phyloP scores from a whole-genome alignment of 768 basidiomycete species.

The Cyathus striatus region DNA sequence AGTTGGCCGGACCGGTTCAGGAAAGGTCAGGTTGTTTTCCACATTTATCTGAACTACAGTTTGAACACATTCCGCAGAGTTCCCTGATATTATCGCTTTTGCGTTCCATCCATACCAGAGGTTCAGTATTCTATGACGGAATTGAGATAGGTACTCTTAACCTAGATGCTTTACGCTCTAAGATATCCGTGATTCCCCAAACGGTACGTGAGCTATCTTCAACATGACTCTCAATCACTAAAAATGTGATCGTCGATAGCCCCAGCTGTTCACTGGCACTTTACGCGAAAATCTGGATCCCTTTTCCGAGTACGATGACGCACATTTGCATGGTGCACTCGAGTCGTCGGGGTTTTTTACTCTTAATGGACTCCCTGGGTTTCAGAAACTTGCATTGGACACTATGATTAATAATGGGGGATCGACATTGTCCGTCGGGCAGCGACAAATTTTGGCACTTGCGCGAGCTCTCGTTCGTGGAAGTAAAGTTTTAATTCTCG shows the following conservation, averaged over 20 bases:
- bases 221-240: neutral
- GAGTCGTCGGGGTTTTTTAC: conserved; percentile 6
- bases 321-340: conserved; percentile 6
- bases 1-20: conserved; percentile 23
- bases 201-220: neutral
- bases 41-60: neutral
- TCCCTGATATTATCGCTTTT: conserved; percentile 6
- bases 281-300: conserved; percentile 8
- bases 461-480: conserved; percentile 50
- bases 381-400: conserved; percentile 40
- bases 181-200: conserved; percentile 1
- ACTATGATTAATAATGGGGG: neutral
- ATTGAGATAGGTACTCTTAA: neutral
- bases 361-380: conserved; percentile 3
- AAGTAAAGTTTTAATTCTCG: conserved; percentile 49
- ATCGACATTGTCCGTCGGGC: conserved; percentile 64
- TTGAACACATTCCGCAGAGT: conserved; percentile 15
- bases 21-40: conserved; percentile 12
- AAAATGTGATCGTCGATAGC: neutral
- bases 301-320: conserved; percentile 8
- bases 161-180: conserved; percentile 1
- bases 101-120: neutral
- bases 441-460: conserved; percentile 61
- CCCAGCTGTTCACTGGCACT: conserved; percentile 5
- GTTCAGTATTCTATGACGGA: neutral